Conservation (phyloP, 2,329 filamentous ascomycete genomes). For the Mariannaea sp. region DNA sequence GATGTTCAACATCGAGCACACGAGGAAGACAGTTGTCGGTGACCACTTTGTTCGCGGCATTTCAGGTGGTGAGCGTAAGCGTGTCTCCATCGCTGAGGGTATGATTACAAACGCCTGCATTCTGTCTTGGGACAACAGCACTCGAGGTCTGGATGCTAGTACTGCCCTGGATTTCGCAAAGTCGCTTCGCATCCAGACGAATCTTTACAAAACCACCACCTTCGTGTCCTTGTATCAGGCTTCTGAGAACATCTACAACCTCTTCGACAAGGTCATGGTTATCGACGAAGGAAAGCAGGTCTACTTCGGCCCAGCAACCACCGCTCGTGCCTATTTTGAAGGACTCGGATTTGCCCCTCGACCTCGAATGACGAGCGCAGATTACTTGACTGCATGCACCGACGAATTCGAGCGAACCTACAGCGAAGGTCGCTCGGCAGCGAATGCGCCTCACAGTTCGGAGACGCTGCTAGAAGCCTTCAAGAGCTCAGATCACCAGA, state of each 20-base stretch:
- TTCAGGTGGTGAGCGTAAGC: conserved; percentile 73
- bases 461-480: conserved; percentile 73
- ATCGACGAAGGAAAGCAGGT: conserved; percentile 77
- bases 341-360: conserved; percentile 74
- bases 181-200: conserved; percentile 78
- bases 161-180: conserved; percentile 70
- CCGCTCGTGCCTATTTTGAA: conserved; percentile 77
- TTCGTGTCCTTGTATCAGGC: conserved; percentile 89
- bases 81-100: conserved; percentile 79
- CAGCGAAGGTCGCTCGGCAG: conserved; percentile 65
- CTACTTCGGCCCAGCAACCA: conserved; percentile 71
- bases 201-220: conserved; percentile 81
- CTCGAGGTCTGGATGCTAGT: conserved; percentile 69
- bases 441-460: conserved; percentile 71
- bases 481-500: conserved; percentile 63
- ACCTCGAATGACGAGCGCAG: conserved; percentile 78
- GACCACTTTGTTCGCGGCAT: conserved; percentile 80
- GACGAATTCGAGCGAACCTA: conserved; percentile 84
- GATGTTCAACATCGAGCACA: conserved; percentile 95
- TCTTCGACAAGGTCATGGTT: conserved; percentile 84
- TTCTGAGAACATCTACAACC: conserved; percentile 77
- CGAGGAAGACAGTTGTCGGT: conserved; percentile 81
- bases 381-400: conserved; percentile 82
- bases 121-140: conserved; percentile 77
- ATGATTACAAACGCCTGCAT: conserved; percentile 76